phyloP scores from a whole-genome alignment of 139 green algal species.

The Chlorella sorokiniana region DNA sequence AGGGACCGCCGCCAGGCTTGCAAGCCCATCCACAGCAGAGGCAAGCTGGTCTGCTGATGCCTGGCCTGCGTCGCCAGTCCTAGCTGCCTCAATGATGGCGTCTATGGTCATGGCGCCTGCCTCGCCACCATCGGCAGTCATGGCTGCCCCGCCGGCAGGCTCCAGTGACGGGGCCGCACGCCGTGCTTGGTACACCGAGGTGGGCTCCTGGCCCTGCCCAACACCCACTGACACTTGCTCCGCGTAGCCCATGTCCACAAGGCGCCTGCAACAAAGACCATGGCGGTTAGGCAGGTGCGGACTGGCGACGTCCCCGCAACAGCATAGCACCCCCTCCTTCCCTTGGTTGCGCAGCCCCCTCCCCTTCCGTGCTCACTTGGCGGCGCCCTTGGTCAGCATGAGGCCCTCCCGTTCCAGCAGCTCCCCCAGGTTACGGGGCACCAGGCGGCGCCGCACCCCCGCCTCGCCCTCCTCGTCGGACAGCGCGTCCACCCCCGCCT shows the following conservation, averaged over 20 bases:
- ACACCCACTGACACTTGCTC: neutral
- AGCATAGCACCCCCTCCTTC: neutral
- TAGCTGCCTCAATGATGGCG: neutral
- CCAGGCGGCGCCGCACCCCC: no score
- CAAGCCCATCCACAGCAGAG: no score
- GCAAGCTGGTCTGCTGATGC: neutral
- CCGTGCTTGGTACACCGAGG: neutral
- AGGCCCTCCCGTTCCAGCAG: slow-evolving; percentile 17
- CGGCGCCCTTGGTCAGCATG: slow-evolving; percentile 21
- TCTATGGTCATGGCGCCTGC: neutral
- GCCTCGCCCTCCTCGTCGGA: neutral
- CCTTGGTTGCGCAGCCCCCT: neutral
- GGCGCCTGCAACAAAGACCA: neutral
- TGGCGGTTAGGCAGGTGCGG: neutral
- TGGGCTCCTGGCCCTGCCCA: neutral
- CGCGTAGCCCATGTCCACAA: slow-evolving; percentile 17
- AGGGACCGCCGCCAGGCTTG: no score
- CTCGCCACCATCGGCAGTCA: neutral
- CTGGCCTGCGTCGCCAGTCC: neutral
- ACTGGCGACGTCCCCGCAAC: neutral
- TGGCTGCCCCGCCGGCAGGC: no score
- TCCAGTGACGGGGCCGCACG: no score
- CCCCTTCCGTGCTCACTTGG: neutral
- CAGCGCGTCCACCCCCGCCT: neutral
- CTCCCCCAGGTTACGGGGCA: slow-evolving; percentile 11